Conservation (phyloP, 345 rosid genomes). For the Linum usitatissimum region DNA sequence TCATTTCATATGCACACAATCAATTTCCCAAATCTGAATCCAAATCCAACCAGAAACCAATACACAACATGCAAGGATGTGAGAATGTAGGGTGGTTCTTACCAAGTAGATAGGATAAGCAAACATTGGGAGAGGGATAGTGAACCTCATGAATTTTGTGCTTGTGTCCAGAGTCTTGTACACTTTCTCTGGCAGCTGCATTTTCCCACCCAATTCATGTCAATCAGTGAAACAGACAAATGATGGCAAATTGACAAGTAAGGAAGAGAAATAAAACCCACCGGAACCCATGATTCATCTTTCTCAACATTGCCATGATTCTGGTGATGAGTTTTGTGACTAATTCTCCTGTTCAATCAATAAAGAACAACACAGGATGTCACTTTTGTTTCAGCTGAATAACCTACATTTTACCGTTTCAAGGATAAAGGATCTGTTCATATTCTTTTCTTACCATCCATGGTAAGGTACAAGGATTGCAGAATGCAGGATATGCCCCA, state of each 20-base stretch:
- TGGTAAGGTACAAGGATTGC: constrained; percentile 26
- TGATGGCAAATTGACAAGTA: neutral
- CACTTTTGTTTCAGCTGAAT: neutral
- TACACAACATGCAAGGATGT: neutral
- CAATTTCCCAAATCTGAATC: neutral
- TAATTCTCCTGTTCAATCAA: constrained; percentile 18
- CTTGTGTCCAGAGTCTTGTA: constrained; percentile 31
- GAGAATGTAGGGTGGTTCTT: constrained; percentile 4
- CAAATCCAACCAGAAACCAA: neutral
- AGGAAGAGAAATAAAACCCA: neutral
- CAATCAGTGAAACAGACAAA: neutral
- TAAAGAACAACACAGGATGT: neutral
- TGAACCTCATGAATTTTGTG: constrained; percentile 42
- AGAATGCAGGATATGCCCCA: constrained; percentile 24
- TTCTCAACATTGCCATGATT: constrained; percentile 25
- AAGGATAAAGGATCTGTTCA: neutral
- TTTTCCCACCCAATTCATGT: neutral
- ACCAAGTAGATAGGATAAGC: constrained; percentile 71
- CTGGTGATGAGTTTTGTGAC: constrained; percentile 27
- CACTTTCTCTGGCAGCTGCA: constrained; percentile 47
- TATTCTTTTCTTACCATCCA: constrained; percentile 16
- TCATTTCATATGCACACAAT: neutral
- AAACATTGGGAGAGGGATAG: constrained; percentile 50
- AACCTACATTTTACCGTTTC: neutral
- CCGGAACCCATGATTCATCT: constrained; percentile 28